Percentiles rank a stretch among this genome's conserved stretches.
phyloP scores from a whole-genome alignment of 257 asterid genomes.

The Solanum tacnaense region DNA sequence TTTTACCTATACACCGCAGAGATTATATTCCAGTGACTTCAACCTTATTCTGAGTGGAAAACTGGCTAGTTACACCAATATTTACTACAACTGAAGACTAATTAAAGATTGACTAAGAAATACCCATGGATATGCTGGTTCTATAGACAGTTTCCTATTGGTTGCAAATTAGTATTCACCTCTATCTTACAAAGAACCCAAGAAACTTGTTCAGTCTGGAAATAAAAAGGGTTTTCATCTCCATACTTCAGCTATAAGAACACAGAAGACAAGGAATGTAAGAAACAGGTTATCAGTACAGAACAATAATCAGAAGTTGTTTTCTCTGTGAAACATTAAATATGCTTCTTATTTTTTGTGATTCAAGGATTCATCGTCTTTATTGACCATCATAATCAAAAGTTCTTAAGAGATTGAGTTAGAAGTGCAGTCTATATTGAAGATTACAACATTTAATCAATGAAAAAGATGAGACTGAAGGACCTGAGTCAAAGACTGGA shows the following conservation, averaged over 20 bases:
- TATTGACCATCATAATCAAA: neutral
- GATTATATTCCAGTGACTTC: neutral
- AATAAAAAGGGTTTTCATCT: neutral
- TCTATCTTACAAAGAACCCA: neutral
- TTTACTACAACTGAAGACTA: neutral
- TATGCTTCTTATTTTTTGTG: neutral
- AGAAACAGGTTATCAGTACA: neutral
- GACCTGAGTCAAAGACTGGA: conserved; percentile 70
- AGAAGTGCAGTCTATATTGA: neutral
- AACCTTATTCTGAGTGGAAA: neutral
- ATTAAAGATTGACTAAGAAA: neutral
- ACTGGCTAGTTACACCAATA: neutral
- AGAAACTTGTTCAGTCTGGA: neutral
- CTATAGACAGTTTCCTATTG: neutral
- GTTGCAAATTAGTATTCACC: neutral
- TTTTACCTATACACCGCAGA: neutral
- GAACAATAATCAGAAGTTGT: neutral
- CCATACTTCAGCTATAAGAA: neutral
- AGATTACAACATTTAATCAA: neutral
- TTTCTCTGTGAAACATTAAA: neutral
- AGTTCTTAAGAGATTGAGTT: neutral
- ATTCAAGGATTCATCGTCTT: neutral
- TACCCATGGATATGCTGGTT: neutral
- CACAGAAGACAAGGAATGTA: neutral
- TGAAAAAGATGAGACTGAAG: neutral